Conservation (phyloP, 2,329 filamentous ascomycete species). For the Pseudogymnoascus sp. region DNA sequence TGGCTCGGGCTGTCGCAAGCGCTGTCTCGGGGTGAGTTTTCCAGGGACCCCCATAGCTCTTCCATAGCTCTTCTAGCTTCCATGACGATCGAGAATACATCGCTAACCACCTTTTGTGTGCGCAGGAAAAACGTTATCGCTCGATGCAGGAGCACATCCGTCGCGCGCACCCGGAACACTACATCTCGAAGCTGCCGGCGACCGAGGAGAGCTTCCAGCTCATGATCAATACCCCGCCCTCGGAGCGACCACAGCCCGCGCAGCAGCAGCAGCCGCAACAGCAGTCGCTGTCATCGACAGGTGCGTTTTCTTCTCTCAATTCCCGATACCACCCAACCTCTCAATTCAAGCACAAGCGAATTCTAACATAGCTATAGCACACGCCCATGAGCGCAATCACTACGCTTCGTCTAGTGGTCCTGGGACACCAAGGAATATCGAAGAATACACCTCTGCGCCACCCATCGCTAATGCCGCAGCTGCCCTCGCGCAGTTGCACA, state of each 20-base stretch:
- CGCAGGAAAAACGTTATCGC: slow-evolving; percentile 86
- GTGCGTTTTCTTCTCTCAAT: neutral
- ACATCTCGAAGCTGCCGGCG: slow-evolving; percentile 93
- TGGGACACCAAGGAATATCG: slow-evolving; percentile 58
- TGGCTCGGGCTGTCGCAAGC: slow-evolving; percentile 92
- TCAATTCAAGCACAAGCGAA: neutral
- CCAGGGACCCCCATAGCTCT: slow-evolving; percentile 11
- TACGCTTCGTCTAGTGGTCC: slow-evolving; percentile 58
- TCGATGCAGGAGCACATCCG: slow-evolving; percentile 99
- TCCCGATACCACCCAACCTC: neutral
- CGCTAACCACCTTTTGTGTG: slow-evolving; percentile 19
- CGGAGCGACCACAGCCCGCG: slow-evolving; percentile 30
- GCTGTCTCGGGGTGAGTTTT: slow-evolving; percentile 89
- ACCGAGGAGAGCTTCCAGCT: slow-evolving; percentile 95
- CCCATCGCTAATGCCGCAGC: slow-evolving; percentile 72
- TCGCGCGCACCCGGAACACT: slow-evolving; percentile 90
- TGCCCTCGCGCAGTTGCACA: slow-evolving; percentile 76
- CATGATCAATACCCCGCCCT: slow-evolving; percentile 86
- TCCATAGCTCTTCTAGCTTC: neutral
- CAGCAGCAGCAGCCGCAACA: neutral
- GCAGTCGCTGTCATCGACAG: neutral
- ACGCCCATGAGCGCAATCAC: slow-evolving; percentile 55
- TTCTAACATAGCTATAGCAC: slow-evolving; percentile 34
- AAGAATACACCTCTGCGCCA: slow-evolving; percentile 57
- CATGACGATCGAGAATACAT: neutral